Conservation (phyloP, 129 eudicot species). For the Saussurea involucrata region DNA sequence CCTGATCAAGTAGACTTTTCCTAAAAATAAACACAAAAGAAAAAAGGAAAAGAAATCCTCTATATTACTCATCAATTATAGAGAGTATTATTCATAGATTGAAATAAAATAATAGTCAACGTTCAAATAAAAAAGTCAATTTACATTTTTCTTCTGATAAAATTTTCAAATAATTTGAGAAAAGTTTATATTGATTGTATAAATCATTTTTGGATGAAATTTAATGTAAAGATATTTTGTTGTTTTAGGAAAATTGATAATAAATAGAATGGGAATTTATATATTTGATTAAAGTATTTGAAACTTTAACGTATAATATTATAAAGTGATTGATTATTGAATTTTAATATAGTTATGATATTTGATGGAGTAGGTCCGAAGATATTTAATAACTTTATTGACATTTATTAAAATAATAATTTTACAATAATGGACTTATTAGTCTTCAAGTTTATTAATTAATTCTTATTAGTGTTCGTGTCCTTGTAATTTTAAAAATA, state of each 20-base stretch:
- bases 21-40: neutral
- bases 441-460: neutral
- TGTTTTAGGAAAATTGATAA: neutral
- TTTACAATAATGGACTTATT: slow-evolving; percentile 10
- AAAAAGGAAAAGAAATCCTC: neutral
- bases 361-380: slow-evolving; percentile 24
- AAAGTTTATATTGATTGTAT: neutral
- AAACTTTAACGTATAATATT: neutral
- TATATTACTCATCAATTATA: slow-evolving; percentile 19
- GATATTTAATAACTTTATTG: neutral
- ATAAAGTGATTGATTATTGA: neutral
- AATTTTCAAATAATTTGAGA: neutral
- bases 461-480: neutral
- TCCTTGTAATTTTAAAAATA: neutral
- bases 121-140: neutral
- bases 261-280: neutral
- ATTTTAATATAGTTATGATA: neutral
- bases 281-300: neutral
- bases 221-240: neutral
- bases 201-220: neutral
- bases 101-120: slow-evolving; percentile 19
- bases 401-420: slow-evolving; percentile 3
- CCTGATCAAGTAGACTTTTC: slow-evolving; percentile 1
- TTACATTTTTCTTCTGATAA: neutral
- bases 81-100: slow-evolving; percentile 9